A percentile compares a stretch with the other conserved stretches of the same genome.
These are phyloP conservation scores for Urtica urens DNA, from an alignment of 306 rosid genomes.

Conservation along the genomic window DNA sequence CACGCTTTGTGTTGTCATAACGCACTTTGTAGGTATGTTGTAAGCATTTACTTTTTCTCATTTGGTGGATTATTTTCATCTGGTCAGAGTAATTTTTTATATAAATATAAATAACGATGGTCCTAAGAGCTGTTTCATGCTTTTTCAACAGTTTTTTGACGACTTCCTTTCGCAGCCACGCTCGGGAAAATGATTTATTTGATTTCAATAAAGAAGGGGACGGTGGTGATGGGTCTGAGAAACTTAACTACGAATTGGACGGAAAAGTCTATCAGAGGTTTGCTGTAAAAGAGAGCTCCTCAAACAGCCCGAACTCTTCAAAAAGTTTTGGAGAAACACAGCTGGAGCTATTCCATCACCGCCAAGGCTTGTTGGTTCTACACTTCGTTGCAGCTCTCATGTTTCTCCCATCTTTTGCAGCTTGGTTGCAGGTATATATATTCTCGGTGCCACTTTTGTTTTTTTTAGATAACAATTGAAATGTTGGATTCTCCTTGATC, in stretches of 20 bases:
- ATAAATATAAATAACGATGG: conserved; percentile 1
- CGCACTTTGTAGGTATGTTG: conserved; percentile 69
- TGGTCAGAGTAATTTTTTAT: not conserved
- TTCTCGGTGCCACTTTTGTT: too few relatives aligned
- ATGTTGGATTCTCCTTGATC: too few relatives aligned
- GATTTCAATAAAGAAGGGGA: conserved; percentile 34
- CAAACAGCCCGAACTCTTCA: conserved; percentile 52
- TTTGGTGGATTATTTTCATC: not conserved
- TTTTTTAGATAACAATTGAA: too few relatives aligned
- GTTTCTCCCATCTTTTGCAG: conserved; percentile 80
- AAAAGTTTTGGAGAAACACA: conserved; percentile 77
- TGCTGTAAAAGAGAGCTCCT: conserved; percentile 34
- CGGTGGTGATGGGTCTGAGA: conserved; percentile 27
- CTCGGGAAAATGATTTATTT: conserved; percentile 32
- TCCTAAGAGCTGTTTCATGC: conserved; percentile 29
- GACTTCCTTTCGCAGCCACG: conserved; percentile 65
- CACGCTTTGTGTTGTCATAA: conserved; percentile 81
- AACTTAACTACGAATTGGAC: conserved; percentile 35
- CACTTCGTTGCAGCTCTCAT: conserved; percentile 65
- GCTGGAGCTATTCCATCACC: conserved; percentile 71
- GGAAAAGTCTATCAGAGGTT: conserved; percentile 37
- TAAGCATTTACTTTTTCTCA: not conserved
- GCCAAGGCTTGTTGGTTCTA: conserved; percentile 77
- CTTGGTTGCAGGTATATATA: conserved; percentile 83
- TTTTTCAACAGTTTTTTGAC: conserved; percentile 69